Base-by-base conservation (phyloP, 768 basidiomycete genomes). In the Macrolepiota fuliginosa region DNA sequence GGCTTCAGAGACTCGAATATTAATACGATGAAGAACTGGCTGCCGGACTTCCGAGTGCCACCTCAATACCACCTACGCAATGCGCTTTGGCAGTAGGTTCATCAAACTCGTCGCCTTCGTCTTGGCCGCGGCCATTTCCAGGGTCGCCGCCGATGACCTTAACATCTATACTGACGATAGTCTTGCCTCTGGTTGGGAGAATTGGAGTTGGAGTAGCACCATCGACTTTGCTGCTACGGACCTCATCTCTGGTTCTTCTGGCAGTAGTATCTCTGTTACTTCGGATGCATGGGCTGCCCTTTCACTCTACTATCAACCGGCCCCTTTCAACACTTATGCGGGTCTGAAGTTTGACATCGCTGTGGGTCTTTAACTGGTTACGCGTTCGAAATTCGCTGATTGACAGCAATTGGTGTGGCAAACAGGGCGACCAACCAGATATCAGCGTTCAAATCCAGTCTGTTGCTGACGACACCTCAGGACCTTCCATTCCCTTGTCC, bases 291-390 rank as follows among this genome's bases (percentile, higher is more conserved):
- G 68, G 61, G 71, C 79, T 46, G 83, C 82, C 1, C 61, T 83
- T 29, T 83, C 83, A 17, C 67, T 81, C n/a, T 79, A 81, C 62
- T 64, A 73, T n/a, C 73, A 76, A 58, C 27, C 42, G n/a, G 74
- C 71, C 1, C 73, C 75, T 42, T 81, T 83, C 67, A 63, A 72
- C 15, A 68, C 67, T 29, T 82, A 76, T 63, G 82, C 80, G 10
- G 83, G 83, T 4, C 70, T 84, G 25, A 67, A 70, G 50, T 84
- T 84, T 65, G 83, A 84, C 66, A 78, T 84, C 67, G 76, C 82
- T 47, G 79, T 78, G 65, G 25, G 80, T 69, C 22, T 45, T 45
- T 19, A 49, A 22, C 35, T 22, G 15, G 27, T n/a, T 15, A n/a
- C 3, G 32, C 12, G 36, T 24, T 37, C 12, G 53, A 39, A n/a